A percentile compares a stretch with the other conserved stretches of the same genome.
phyloP scores from a whole-genome alignment of 2,329 filamentous ascomycete species.

The Penicillium fuscoglaucum region DNA sequence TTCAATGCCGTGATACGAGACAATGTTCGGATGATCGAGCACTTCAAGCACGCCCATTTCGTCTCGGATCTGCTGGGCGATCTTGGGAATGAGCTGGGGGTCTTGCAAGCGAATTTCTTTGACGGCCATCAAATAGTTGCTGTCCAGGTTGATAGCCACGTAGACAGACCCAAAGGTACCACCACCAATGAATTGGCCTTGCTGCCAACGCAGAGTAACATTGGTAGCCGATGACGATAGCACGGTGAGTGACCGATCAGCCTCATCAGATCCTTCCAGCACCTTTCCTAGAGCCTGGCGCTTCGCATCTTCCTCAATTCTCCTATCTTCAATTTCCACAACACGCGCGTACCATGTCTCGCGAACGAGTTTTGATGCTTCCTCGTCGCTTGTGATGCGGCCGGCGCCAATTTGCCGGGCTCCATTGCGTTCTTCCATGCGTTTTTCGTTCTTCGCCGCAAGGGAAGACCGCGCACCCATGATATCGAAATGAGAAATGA shows the following conservation, averaged over 20 bases:
- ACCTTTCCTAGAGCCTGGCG: constrained; percentile 86
- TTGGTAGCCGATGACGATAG: constrained; percentile 93
- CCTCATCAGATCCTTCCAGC: constrained; percentile 90
- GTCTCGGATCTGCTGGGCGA: constrained; percentile 90
- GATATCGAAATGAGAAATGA: constrained; percentile 98
- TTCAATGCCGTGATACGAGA: constrained; percentile 96
- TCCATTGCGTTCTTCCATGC: constrained; percentile 76
- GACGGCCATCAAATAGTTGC: constrained; percentile 94
- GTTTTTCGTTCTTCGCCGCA: constrained; percentile 89
- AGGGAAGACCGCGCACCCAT: constrained; percentile 94
- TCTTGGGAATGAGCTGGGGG: constrained; percentile 90
- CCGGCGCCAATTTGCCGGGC: constrained; percentile 77
- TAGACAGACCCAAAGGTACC: constrained; percentile 98
- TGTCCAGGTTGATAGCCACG: constrained; percentile 94
- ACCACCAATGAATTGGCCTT: constrained; percentile 96
- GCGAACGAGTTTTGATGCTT: constrained; percentile 72
- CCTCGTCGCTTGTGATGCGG: constrained; percentile 73
- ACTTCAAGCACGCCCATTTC: constrained; percentile 97
- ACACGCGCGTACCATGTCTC: constrained; percentile 74
- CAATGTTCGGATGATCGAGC: constrained; percentile 94
- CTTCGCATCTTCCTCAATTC: constrained; percentile 79
- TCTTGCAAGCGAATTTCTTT: constrained; percentile 98
- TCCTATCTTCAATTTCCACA: constrained; percentile 71
- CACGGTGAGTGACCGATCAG: constrained; percentile 90
- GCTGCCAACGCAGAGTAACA: constrained; percentile 94